These are phyloP conservation scores for Yarrowia sp. DNA, from an alignment of 805 yeast species.

Conservation along the genomic window DNA sequence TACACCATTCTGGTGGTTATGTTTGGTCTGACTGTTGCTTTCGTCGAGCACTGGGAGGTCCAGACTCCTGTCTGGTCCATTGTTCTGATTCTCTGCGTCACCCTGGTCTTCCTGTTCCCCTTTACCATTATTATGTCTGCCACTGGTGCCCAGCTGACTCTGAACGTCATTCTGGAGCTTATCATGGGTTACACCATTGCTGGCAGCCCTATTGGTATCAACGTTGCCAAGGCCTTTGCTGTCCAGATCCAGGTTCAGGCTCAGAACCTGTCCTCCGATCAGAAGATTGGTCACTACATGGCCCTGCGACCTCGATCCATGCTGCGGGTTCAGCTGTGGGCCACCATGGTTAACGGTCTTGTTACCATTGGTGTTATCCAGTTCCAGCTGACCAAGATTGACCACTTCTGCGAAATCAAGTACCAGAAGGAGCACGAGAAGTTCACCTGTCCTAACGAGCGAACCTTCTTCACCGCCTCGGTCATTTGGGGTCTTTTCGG, in stretches of 20 bases:
- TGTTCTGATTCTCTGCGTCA: constrained; percentile 53
- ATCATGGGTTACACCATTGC: constrained; percentile 66
- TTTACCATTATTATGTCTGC: constrained; percentile 57
- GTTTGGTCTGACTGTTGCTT: constrained; percentile 44
- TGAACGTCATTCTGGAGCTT: constrained; percentile 61
- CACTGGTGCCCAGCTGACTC: constrained; percentile 55
- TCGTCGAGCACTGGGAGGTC: constrained; percentile 36
- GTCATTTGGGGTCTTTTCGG: constrained; percentile 60
- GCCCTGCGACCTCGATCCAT: constrained; percentile 44
- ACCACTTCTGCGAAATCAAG: constrained; percentile 33
- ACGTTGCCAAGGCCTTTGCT: constrained; percentile 47
- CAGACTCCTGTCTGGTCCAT: constrained; percentile 51
- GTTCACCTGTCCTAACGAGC: constrained; percentile 44
- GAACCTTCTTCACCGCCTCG: constrained; percentile 49
- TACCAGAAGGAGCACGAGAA: constrained; percentile 38
- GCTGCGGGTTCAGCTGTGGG: constrained; percentile 42
- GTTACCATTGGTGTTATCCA: constrained; percentile 37
- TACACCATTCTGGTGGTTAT: constrained; percentile 43
- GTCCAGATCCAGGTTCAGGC: constrained; percentile 55
- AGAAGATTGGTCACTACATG: constrained; percentile 48
- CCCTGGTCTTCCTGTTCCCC: constrained; percentile 57
- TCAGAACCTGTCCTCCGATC: constrained; percentile 55
- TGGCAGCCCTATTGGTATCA: constrained; percentile 54
- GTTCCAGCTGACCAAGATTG: constrained; percentile 38
- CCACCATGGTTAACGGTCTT: constrained; percentile 42